Conservation (phyloP, 1,284 basidiomycete species). For the Cryptococcus sp. region DNA sequence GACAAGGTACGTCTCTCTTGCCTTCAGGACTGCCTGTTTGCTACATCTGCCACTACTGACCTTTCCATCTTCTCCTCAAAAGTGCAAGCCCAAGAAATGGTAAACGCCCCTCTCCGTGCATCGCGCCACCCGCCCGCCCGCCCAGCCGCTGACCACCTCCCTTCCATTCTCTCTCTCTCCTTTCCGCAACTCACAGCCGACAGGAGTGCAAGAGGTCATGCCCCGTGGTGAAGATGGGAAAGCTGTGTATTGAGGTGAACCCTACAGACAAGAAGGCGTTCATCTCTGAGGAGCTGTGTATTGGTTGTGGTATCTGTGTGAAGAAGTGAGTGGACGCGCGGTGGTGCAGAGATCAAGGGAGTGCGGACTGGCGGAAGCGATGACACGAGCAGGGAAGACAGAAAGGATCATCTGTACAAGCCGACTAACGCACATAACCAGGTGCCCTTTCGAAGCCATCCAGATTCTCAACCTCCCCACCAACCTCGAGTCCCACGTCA, state of each 20-base stretch:
- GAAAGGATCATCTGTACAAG: not conserved
- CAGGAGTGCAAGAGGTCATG: conserved; percentile 66
- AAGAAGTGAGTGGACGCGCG: conserved; percentile 71
- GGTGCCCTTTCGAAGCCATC: conserved; percentile 96
- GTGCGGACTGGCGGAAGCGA: not conserved
- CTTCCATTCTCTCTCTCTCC: not conserved
- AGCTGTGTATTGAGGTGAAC: conserved; percentile 96
- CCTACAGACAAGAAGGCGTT: conserved; percentile 91
- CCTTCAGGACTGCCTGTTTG: not conserved
- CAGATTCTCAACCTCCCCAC: conserved; percentile 96
- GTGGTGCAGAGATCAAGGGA: not conserved
- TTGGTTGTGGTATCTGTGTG: conserved; percentile 97
- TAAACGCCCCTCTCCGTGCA: conserved; percentile 11
- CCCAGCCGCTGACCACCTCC: conserved; percentile 4
- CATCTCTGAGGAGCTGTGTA: conserved; percentile 94
- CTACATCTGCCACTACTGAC: not conserved
- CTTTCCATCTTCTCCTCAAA: not conserved
- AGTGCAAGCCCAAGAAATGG: conserved; percentile 81
- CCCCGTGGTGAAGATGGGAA: conserved; percentile 97
- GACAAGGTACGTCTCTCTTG: conserved; percentile 56
- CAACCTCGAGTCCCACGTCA: conserved; percentile 87
- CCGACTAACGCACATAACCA: conserved; percentile 42
- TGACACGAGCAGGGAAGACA: not conserved
- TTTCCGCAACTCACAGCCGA: conserved; percentile 25
- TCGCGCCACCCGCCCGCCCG: not conserved